Percentiles rank a stretch among this genome's conserved stretches.
Evolutionary conservation across 345 rosid genomes (phyloP).

Genomic region (Bruguiera sexangula): DNA sequence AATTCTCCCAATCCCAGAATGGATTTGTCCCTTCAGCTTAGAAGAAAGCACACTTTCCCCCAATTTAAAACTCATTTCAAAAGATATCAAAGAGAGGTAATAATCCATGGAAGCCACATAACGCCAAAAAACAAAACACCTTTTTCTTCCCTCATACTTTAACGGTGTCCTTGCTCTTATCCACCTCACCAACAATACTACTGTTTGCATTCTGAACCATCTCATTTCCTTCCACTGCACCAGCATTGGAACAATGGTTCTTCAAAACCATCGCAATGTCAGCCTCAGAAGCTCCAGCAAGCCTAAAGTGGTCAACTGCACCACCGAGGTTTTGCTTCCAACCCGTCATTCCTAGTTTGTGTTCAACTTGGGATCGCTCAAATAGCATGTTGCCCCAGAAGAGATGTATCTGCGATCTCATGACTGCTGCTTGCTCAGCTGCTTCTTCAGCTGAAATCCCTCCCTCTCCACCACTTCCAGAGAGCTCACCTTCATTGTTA

Average conservation of each 20-base stretch:
- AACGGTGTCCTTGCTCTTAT: conserved; percentile 18
- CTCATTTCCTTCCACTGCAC: conserved; percentile 41
- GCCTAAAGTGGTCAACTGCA: conserved; percentile 82
- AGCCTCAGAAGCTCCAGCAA: conserved; percentile 86
- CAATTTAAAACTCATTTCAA: not conserved
- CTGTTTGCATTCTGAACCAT: conserved; percentile 26
- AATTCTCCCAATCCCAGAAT: conserved; percentile 1
- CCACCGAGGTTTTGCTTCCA: conserved; percentile 76
- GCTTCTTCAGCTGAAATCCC: conserved; percentile 80
- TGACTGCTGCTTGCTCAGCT: conserved; percentile 87
- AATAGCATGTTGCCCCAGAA: conserved; percentile 98
- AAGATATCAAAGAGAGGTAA: not conserved
- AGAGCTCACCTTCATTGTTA: conserved; percentile 42
- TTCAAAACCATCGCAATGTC: conserved; percentile 72
- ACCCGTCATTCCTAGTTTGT: conserved; percentile 66
- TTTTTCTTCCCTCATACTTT: conserved; percentile 17
- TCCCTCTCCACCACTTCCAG: conserved; percentile 31
- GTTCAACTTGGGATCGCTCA: conserved; percentile 97
- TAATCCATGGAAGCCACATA: not conserved
- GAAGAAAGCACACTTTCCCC: not conserved
- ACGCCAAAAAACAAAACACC: not conserved
- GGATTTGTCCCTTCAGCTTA: not conserved
- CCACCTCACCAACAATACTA: conserved; percentile 19
- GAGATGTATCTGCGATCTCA: conserved; percentile 97
- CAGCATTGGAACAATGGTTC: conserved; percentile 80